Percentiles rank a stretch among this genome's conserved stretches.
Evolutionary conservation across 2,329 filamentous ascomycete species (phyloP).

Genomic region (Purpureocillium lavendulum): DNA sequence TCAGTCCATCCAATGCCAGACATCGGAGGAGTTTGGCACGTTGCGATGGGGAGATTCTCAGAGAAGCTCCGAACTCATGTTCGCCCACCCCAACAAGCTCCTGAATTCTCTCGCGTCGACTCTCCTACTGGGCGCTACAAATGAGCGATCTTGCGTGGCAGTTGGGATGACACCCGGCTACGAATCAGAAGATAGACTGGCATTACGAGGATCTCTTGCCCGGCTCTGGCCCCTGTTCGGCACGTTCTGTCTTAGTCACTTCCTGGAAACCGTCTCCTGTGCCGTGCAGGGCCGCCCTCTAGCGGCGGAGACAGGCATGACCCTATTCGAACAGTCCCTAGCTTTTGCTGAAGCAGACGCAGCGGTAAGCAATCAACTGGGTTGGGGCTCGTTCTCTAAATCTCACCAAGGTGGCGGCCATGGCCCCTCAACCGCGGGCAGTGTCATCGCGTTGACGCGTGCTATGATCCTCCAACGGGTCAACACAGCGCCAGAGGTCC

Average conservation of each 20-base stretch:
- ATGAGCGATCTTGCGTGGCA: slow-evolving; percentile 66
- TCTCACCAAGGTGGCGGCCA: slow-evolving; percentile 28
- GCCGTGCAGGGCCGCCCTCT: slow-evolving; percentile 76
- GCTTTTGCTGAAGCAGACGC: slow-evolving; percentile 94
- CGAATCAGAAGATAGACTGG: slow-evolving; percentile 37
- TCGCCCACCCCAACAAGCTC: slow-evolving; percentile 59
- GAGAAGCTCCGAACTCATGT: slow-evolving; percentile 60
- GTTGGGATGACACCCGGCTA: slow-evolving; percentile 56
- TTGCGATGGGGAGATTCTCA: slow-evolving; percentile 61
- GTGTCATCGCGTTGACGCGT: slow-evolving; percentile 42
- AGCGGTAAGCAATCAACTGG: slow-evolving; percentile 72
- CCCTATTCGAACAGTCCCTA: slow-evolving; percentile 89
- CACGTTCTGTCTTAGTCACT: slow-evolving; percentile 66
- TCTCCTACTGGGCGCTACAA: slow-evolving; percentile 65
- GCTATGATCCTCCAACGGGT: slow-evolving; percentile 68
- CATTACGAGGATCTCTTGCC: slow-evolving; percentile 70
- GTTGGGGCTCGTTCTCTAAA: slow-evolving; percentile 56
- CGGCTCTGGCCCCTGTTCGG: slow-evolving; percentile 68
- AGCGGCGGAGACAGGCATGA: slow-evolving; percentile 87
- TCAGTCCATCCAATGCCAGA: slow-evolving; percentile 88
- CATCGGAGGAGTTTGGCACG: slow-evolving; percentile 61
- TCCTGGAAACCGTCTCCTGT: slow-evolving; percentile 81
- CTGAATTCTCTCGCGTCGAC: slow-evolving; percentile 65
- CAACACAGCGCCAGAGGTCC: slow-evolving; percentile 83
- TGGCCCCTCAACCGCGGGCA: slow-evolving; percentile 13